These are phyloP conservation scores for Hortaea werneckii DNA, from an alignment of 2,329 filamentous ascomycete species.

Conservation along the genomic window DNA sequence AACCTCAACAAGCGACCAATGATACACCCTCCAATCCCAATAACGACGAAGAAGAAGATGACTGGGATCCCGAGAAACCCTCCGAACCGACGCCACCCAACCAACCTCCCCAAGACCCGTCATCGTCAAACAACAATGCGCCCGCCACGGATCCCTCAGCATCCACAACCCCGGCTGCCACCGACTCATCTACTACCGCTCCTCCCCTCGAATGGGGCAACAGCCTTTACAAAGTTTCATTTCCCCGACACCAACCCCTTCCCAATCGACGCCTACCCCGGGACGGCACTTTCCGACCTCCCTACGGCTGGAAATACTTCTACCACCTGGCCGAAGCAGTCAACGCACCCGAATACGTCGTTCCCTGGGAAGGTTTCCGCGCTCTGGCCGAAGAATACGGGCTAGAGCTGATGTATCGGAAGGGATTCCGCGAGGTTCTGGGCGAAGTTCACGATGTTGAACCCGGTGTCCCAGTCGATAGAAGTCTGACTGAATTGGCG, in stretches of 20 bases:
- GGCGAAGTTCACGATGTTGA: constrained; percentile 38
- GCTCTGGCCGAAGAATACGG: constrained; percentile 94
- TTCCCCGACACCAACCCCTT: constrained; percentile 53
- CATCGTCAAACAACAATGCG: background rate
- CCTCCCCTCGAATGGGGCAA: constrained; percentile 74
- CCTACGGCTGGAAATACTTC: constrained; percentile 96
- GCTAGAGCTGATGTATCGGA: constrained; percentile 87
- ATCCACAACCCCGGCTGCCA: background rate
- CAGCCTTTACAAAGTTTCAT: constrained; percentile 80
- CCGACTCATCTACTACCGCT: constrained; percentile 5
- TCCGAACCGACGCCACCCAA: constrained; percentile 19
- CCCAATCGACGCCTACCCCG: constrained; percentile 40
- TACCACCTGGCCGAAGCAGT: constrained; percentile 95
- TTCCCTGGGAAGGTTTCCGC: constrained; percentile 96
- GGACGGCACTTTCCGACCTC: constrained; percentile 85
- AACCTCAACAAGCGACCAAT: constrained; percentile 17
- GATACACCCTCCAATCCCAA: background rate
- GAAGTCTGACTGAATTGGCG: constrained; percentile 68
- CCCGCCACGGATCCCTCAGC: background rate
- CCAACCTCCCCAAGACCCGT: background rate
- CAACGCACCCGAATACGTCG: constrained; percentile 93
- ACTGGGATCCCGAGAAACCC: constrained; percentile 32
- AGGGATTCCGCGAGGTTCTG: constrained; percentile 85
- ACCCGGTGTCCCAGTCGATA: constrained; percentile 66
- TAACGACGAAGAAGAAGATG: constrained; percentile 22